These are phyloP conservation scores for Dothidotthia symphoricarpi DNA, from an alignment of 2,329 filamentous ascomycete genomes.

Conservation along the genomic window DNA sequence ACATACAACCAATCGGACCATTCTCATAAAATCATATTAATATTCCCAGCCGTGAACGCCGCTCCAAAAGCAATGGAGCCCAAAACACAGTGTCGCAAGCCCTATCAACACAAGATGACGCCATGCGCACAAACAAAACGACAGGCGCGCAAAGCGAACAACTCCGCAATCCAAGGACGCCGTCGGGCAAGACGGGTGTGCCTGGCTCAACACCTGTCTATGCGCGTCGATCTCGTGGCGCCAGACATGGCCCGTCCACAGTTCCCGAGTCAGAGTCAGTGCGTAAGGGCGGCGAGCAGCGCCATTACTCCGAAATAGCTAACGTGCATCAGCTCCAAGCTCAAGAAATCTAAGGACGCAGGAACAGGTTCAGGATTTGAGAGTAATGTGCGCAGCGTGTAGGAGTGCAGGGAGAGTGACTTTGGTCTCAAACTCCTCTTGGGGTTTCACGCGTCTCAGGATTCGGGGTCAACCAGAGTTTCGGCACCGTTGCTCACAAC, in stretches of 20 bases:
- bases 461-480: too few relatives aligned
- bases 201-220: conserved; percentile 12
- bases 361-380: conserved; percentile 6
- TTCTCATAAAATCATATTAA: too few relatives aligned
- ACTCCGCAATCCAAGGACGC: conserved; percentile 10
- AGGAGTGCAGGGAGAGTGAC: conserved; percentile 1
- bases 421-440: background rate
- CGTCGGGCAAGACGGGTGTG: conserved; percentile 5
- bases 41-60: background rate
- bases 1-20: too few relatives aligned
- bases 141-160: background rate
- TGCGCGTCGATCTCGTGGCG: conserved; percentile 19
- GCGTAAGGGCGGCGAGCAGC: conserved; percentile 41
- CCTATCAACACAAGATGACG: background rate
- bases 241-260: conserved; percentile 5
- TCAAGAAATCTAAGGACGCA: conserved; percentile 9
- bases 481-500: too few relatives aligned
- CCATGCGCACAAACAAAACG: conserved; percentile 7
- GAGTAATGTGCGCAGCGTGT: conserved; percentile 7
- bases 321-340: conserved; percentile 31
- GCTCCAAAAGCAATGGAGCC: background rate
- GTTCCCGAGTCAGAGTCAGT: conserved; percentile 24
- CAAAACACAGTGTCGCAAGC: background rate
- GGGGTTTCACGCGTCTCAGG: conserved; percentile 8
- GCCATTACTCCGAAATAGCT: conserved; percentile 45